Evolutionary conservation across 2,329 filamentous ascomycete genomes (phyloP), one percentile per base, ranked within the genome.

Genomic region (Hirsutella thompsonii): DNA sequence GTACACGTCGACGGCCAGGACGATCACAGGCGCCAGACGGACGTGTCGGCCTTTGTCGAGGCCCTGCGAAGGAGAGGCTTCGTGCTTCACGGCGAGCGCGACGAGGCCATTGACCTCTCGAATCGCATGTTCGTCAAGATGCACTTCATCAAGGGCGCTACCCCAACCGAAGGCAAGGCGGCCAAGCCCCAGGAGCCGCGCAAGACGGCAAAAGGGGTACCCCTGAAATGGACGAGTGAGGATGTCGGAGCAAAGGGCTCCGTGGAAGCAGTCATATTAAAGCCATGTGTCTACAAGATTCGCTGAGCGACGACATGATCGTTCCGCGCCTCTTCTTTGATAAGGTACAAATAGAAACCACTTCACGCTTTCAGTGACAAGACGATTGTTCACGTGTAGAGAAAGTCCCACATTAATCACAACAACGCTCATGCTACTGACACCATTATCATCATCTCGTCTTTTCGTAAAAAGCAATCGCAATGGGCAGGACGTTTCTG

Each of bases 71-170:
- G 80, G 50, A 72, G 89, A 18, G 92, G 92, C 0, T 95, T 98
- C 54, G 69, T 89, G n/a, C 70, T 95, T 23, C 82, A 83, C 51
- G 76, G 76, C 8, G 75, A 73, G 51, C 72, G 67, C 47, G 61
- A 60, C 20, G 56, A 60, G 37, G 76, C 81, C 0, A 71, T 94
- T 9, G 88, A 98, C 64, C 66, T 93, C 54, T 76, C 74, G 42
- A 98, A 98, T 65, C 93, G 83, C 66, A 98, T 98, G 92, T 98
- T 98, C 67, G 90, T 96, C 50, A 86, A 83, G 65, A 90, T 98
- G 87, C 79, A 83, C 52, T 98, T 98, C 61, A 69, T 89, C 52
- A 98, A 96, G 67, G 78, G 74, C n/a, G 78, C 77, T 18, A 67
- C 77, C 36, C 83, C 89, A 0, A 71, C 71, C 2, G 81, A 79